A percentile compares a stretch with the other conserved stretches of the same genome.
Evolutionary conservation across 2,329 filamentous ascomycete species (phyloP).

Genomic region (Leptographium wingfieldii): DNA sequence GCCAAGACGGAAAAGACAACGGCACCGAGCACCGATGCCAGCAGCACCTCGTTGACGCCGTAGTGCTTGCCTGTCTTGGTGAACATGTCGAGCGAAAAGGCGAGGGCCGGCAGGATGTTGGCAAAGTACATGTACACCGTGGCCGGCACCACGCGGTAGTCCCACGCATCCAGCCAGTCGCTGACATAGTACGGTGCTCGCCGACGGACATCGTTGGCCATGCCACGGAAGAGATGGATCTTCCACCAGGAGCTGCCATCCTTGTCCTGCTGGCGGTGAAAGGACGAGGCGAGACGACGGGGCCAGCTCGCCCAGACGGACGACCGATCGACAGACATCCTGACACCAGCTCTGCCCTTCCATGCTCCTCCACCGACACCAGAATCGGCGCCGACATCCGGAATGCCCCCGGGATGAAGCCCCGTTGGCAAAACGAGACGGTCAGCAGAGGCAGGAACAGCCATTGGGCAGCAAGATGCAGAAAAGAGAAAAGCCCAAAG

Average conservation of each 20-base stretch:
- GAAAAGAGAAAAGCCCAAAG: neutral
- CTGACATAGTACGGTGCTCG: conserved; percentile 66
- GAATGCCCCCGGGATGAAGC: neutral
- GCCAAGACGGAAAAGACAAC: conserved; percentile 71
- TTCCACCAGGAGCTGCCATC: conserved; percentile 51
- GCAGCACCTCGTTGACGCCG: conserved; percentile 82
- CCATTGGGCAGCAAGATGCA: neutral
- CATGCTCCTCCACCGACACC: neutral
- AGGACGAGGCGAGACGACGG: neutral
- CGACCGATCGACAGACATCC: neutral
- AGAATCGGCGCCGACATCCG: neutral
- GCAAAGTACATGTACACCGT: conserved; percentile 94
- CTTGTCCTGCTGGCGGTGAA: neutral
- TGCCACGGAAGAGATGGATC: conserved; percentile 62
- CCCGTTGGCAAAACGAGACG: neutral
- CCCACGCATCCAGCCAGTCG: conserved; percentile 80
- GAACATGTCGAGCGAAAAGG: conserved; percentile 90
- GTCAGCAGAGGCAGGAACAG: neutral
- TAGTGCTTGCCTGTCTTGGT: conserved; percentile 74
- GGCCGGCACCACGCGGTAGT: conserved; percentile 77
- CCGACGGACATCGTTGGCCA: conserved; percentile 64
- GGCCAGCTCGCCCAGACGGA: neutral
- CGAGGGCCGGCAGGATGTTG: conserved; percentile 77
- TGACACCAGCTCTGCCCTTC: neutral
- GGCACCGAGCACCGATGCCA: conserved; percentile 70